Evolutionary conservation across 441 rosid species (phyloP).

Genomic region (Bocquillonia castaneifolia): DNA sequence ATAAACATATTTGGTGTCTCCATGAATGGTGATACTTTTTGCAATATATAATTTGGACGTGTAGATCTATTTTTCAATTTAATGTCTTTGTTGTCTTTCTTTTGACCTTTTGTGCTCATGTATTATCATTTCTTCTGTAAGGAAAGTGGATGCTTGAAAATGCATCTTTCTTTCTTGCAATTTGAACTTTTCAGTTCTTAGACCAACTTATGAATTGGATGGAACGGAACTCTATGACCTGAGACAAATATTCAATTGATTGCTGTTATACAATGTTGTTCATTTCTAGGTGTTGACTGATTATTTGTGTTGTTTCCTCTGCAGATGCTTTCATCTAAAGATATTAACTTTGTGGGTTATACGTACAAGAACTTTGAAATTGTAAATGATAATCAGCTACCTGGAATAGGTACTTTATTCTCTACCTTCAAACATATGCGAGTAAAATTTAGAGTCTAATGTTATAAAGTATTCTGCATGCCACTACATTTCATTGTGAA

Average conservation of each 20-base stretch:
- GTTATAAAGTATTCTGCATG: neutral
- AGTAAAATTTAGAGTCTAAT: neutral
- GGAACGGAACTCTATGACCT: neutral
- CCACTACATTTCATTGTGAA: neutral
- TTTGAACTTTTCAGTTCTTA: neutral
- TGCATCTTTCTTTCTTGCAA: neutral
- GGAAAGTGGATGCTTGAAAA: neutral
- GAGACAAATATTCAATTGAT: neutral
- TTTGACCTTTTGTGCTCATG: neutral
- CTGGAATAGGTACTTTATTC: conserved; percentile 62
- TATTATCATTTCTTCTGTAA: neutral
- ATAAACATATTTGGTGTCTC: neutral
- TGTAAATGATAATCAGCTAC: conserved; percentile 68
- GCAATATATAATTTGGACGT: neutral
- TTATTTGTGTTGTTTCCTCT: conserved; percentile 15
- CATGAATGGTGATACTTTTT: neutral
- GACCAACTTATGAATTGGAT: neutral
- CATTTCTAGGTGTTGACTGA: neutral
- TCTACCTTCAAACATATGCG: neutral
- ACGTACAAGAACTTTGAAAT: conserved; percentile 94
- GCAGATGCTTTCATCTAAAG: conserved; percentile 97
- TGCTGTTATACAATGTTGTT: conserved; percentile 3
- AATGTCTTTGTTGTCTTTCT: neutral
- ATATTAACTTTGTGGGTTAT: conserved; percentile 87
- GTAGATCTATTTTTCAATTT: neutral